A percentile compares a stretch with the other conserved stretches of the same genome.
phyloP scores from a whole-genome alignment of 192 early-diverging fungal genomes.

The Coemansia sp. region DNA sequence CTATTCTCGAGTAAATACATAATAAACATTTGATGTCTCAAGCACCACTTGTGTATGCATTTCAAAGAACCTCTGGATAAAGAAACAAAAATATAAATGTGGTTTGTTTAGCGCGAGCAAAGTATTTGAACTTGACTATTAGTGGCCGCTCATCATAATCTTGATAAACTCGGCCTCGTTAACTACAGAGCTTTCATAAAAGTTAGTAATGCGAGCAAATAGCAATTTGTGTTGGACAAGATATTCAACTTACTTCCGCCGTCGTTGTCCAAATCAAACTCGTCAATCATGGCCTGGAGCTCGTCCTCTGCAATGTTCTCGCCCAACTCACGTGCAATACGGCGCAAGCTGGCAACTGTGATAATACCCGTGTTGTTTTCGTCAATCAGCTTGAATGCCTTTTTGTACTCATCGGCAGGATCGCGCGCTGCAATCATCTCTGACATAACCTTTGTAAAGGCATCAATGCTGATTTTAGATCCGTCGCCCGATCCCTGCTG shows the following conservation, averaged over 20 bases:
- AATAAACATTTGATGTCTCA: neutral
- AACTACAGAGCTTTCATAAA: slow-evolving; percentile 50
- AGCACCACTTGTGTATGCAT: neutral
- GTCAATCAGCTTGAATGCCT: slow-evolving; percentile 80
- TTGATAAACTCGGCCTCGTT: slow-evolving; percentile 79
- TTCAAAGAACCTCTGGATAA: neutral
- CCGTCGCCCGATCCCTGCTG: slow-evolving; percentile 58
- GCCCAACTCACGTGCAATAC: slow-evolving; percentile 78
- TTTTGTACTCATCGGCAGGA: slow-evolving; percentile 78
- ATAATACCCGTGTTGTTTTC: slow-evolving; percentile 66
- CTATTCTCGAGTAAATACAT: slow-evolving; percentile 6
- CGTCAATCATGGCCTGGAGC: slow-evolving; percentile 83
- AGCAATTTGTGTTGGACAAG: neutral
- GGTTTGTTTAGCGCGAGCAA: neutral
- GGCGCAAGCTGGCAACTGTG: slow-evolving; percentile 60
- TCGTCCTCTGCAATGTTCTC: slow-evolving; percentile 79
- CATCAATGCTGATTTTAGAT: slow-evolving; percentile 61
- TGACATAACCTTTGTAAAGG: slow-evolving; percentile 68
- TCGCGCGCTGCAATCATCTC: slow-evolving; percentile 69
- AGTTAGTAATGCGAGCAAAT: neutral
- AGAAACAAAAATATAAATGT: neutral
- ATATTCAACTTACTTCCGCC: slow-evolving; percentile 65
- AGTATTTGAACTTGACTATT: neutral
- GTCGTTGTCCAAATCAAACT: slow-evolving; percentile 83
- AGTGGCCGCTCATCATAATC: slow-evolving; percentile 70